Conservation (phyloP, 202 grass and related monocot species). For the Setaria italica region DNA sequence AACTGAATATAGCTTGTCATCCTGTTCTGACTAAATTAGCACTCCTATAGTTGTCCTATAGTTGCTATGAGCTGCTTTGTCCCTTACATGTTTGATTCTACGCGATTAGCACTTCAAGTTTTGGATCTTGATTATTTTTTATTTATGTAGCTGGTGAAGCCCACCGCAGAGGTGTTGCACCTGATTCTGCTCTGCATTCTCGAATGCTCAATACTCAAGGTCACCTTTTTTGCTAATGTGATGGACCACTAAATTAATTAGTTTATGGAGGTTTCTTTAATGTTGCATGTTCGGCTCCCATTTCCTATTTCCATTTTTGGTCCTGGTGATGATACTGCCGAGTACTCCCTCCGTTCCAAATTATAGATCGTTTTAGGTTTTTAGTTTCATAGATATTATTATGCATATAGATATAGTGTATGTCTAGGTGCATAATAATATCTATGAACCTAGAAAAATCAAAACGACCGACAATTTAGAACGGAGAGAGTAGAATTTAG, state of each 20-base stretch:
- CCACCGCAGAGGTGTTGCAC: constrained; percentile 3
- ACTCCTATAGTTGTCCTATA: too few relatives aligned
- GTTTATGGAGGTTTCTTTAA: constrained; percentile 19
- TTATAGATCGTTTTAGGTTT: too few relatives aligned
- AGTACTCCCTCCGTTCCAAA: not conserved
- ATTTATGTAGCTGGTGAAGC: constrained; percentile 35
- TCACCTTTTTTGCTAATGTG: constrained; percentile 29
- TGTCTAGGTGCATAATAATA: too few relatives aligned
- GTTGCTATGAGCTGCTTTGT: not conserved
- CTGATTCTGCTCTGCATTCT: constrained; percentile 39
- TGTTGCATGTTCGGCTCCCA: constrained; percentile 31
- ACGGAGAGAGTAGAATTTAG: not conserved
- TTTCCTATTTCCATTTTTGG: constrained; percentile 15
- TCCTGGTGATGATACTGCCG: constrained; percentile 2
- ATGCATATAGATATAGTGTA: too few relatives aligned
- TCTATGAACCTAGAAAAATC: too few relatives aligned
- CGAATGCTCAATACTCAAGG: constrained; percentile 27
- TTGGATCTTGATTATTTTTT: constrained; percentile 36
- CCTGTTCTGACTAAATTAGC: too few relatives aligned
- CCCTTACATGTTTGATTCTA: not conserved
- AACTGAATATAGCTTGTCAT: not conserved
- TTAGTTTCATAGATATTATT: too few relatives aligned
- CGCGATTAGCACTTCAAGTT: constrained; percentile 24
- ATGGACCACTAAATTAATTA: not conserved
- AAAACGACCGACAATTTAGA: too few relatives aligned